Base-by-base conservation (phyloP, 208 protist species). In the Acanthamoeba castellanii region DNA sequence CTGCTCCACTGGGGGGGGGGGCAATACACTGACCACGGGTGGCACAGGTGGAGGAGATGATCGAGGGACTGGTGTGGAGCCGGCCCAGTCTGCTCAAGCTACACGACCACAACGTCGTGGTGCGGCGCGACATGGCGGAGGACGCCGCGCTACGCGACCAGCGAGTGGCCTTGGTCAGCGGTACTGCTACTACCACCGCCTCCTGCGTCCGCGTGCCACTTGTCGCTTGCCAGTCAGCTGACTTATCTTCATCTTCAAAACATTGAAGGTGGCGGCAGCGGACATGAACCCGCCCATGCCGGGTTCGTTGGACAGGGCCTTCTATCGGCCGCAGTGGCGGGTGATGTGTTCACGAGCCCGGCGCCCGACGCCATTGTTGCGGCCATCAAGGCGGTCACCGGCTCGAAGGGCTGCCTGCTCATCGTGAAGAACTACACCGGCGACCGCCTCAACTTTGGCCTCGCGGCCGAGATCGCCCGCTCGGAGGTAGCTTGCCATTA, bases 381-480 rank as follows among this genome's bases (percentile, higher is more conserved):
- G 45, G 98, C 98, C 57, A 98, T 99, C 84, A 81, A 97, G 87
- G 95, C 98, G 52, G 93, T 98, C 11, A 94, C 96, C 22, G 92
- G 95, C 42, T 2, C 55, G 4, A 74, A 78, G 66, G 88, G 88
- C 59, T 70, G 61, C 30, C 96, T 99, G 20, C 96, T 99, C 61
- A 97, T 99, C 89, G 96, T 99, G 6, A 99, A 99, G 94, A 98
- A 98, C 95, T 99, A 99, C 96, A 97, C 97, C 6, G 98, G 98
- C 27, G 98, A 99, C 81, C 85, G 97, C 20, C 95, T 99, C 30
- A 98, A 98, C 94, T 99, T 99, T 95, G 96, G 96, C 50, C 96
- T 98, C 74, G 98, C 98, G 27, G 96, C 97, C n/a, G 95, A 97
- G 9, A 96, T 93, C 32, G 88, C 88, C 25, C 55, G 88, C 27